Conservation (phyloP, 2,329 filamentous ascomycete genomes). For the Rutstroemia sydowiana region DNA sequence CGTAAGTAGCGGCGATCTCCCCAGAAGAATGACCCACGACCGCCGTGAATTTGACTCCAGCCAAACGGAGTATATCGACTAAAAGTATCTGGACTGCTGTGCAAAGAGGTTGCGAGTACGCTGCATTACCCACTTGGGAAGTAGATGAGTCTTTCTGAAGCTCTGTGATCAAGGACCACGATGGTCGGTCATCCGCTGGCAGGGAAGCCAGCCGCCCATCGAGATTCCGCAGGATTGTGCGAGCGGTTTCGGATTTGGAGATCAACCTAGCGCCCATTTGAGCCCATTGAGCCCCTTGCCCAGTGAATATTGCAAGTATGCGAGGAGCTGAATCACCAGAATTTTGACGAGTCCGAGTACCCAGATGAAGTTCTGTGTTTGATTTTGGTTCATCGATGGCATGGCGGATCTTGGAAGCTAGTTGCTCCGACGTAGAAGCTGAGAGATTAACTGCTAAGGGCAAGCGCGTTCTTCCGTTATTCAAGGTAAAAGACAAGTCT, state of each 20-base stretch:
- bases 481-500: constrained; percentile 11
- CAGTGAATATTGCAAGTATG: constrained; percentile 15
- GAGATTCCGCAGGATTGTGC: not conserved
- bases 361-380: not conserved
- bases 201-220: constrained; percentile 4
- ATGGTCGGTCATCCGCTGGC: constrained; percentile 6
- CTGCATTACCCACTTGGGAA: constrained; percentile 30
- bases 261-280: constrained; percentile 15
- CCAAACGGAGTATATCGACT: constrained; percentile 36
- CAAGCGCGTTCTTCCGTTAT: not conserved
- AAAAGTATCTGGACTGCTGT: constrained; percentile 41
- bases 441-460: not conserved
- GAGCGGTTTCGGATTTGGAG: constrained; percentile 20
- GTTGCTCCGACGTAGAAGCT: not conserved
- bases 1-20: constrained; percentile 31
- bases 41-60: constrained; percentile 31
- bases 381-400: not conserved
- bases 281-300: constrained; percentile 16
- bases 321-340: constrained; percentile 14
- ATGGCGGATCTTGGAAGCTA: not conserved
- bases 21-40: constrained; percentile 37
- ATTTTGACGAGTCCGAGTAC: not conserved
- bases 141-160: constrained; percentile 24
- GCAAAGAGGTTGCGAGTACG: constrained; percentile 33
- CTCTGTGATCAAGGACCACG: constrained; percentile 26